These are phyloP conservation scores for Globisporangium nagaii DNA, from an alignment of 352 stramenopile genomes.

Conservation along the genomic window DNA sequence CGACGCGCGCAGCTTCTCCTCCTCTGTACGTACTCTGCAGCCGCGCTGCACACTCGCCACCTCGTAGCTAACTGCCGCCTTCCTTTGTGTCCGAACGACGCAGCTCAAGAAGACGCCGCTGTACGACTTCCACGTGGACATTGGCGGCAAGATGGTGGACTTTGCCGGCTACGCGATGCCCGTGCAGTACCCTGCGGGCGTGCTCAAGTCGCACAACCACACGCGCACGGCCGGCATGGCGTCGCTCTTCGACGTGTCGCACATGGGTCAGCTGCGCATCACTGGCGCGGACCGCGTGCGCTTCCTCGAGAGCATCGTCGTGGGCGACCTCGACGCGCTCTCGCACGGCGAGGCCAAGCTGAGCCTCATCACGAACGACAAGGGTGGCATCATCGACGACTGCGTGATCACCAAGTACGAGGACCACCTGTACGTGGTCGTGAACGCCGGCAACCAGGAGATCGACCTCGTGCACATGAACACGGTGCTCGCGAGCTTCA, in stretches of 20 bases:
- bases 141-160: conserved; percentile 88
- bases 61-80: not conserved
- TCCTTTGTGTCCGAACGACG: not conserved
- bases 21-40: not conserved
- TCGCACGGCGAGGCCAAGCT: conserved; percentile 87
- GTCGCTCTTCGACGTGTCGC: conserved; percentile 98
- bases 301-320: conserved; percentile 96
- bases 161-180: conserved; percentile 98
- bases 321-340: conserved; percentile 92
- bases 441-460: conserved; percentile 98
- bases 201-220: conserved; percentile 93
- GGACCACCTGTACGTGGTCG: conserved; percentile 93
- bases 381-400: conserved; percentile 98
- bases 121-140: conserved; percentile 67
- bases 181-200: conserved; percentile 95
- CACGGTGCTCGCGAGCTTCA: conserved; percentile 71
- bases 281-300: conserved; percentile 90
- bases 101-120: conserved; percentile 80
- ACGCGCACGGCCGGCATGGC: conserved; percentile 63
- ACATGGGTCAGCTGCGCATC: conserved; percentile 97
- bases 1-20: conserved; percentile 6
- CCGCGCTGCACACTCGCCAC: not conserved
- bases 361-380: conserved; percentile 94
- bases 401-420: conserved; percentile 96
- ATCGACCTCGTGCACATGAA: conserved; percentile 94